A percentile compares a stretch with the other conserved stretches of the same genome.
Conservation (phyloP, 2,329 filamentous ascomycete genomes). For the Plectosphaerella plurivora region DNA sequence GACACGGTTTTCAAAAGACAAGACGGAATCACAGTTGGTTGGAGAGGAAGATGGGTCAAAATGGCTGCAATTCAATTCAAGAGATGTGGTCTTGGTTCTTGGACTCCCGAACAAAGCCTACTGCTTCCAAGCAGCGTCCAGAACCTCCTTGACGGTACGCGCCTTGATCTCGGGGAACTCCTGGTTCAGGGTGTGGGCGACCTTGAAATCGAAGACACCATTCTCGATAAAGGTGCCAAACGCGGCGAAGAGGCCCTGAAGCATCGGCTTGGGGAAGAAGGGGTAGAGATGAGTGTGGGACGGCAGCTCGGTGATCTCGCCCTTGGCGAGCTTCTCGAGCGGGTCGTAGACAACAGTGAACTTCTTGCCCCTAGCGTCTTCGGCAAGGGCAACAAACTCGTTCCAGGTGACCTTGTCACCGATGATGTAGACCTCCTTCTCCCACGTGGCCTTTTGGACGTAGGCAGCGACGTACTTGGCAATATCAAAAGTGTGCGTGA, state of each 20-base stretch:
- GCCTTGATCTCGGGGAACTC: constrained; percentile 21
- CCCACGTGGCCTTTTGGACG: constrained; percentile 39
- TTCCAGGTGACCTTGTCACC: constrained; percentile 39
- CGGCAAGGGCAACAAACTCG: constrained; percentile 35
- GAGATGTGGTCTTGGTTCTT: too few species aligned
- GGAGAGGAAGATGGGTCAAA: too few species aligned
- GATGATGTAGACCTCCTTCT: constrained; percentile 26
- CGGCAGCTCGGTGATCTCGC: constrained; percentile 26
- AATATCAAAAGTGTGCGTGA: constrained; percentile 46
- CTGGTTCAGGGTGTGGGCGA: constrained; percentile 17
- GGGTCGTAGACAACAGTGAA: constrained; percentile 26
- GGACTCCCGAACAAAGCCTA: background rate
- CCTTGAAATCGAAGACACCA: constrained; percentile 12
- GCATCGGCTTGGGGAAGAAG: constrained; percentile 13
- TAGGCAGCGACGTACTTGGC: constrained; percentile 37
- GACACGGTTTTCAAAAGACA: too few species aligned
- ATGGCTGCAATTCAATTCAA: too few species aligned
- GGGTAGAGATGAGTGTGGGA: constrained; percentile 12
- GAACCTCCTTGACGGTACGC: constrained; percentile 16
- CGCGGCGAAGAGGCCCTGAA: constrained; percentile 13
- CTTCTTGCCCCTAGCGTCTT: constrained; percentile 28
- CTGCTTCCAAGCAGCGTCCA: constrained; percentile 6
- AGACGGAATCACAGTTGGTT: too few species aligned
- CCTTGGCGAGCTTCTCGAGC: constrained; percentile 24
- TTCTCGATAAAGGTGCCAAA: constrained; percentile 18